Conservation (phyloP, 177 flowering plant species). For the Vitis hybrid region DNA sequence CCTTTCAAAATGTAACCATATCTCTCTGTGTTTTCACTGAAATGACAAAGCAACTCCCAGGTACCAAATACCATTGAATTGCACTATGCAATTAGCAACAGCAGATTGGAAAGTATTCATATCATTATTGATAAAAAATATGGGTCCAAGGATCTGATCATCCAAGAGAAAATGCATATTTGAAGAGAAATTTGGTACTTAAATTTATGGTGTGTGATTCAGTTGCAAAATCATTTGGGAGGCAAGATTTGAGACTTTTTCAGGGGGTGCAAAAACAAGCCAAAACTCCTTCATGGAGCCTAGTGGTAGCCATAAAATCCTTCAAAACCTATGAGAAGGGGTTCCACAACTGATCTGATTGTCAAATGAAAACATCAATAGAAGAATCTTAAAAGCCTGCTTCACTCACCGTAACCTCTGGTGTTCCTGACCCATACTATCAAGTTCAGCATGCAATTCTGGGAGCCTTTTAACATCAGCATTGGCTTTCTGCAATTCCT, state of each 20-base stretch:
- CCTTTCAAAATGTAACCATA: background rate
- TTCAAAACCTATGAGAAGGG: background rate
- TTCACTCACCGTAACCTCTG: slow-evolving; percentile 67
- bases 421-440: slow-evolving; percentile 61
- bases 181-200: background rate
- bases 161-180: background rate
- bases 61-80: background rate
- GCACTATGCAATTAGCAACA: background rate
- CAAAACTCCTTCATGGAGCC: too few species aligned
- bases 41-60: too few species aligned
- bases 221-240: background rate
- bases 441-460: slow-evolving; percentile 62
- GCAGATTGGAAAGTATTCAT: background rate
- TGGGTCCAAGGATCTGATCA: background rate
- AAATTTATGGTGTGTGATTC: background rate
- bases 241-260: background rate
- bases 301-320: background rate
- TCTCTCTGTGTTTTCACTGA: background rate
- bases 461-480: slow-evolving; percentile 48
- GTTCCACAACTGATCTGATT: background rate
- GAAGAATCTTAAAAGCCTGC: background rate
- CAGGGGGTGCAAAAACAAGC: background rate
- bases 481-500: slow-evolving; percentile 55
- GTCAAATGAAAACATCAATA: background rate
- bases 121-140: background rate